Base-by-base conservation (phyloP, 768 basidiomycete species). In the Leccinum obscurum region DNA sequence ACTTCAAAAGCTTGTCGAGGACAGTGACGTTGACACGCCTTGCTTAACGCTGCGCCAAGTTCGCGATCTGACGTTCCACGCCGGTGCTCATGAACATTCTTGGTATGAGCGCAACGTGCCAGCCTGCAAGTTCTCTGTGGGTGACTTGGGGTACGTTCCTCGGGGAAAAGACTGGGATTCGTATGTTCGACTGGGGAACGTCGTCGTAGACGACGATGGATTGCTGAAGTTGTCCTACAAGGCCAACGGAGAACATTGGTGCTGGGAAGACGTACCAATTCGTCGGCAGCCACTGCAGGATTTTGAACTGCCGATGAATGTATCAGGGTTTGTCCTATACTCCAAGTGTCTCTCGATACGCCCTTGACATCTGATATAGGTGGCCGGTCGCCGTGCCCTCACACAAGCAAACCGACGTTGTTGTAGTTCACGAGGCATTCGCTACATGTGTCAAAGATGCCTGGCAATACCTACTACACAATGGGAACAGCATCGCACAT, bases 81-180 rank as follows among this genome's bases (percentile, higher is more conserved):
- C 73, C 11, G 66, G 69, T 32, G 51, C 63, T 9, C 79, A 78
- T 52, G 70, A 76, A n/a, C 75, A 79, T 56, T 68, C 70, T 9
- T 82, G 81, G 80, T 68, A 71, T 8, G 73, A 78, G 61, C 74
- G 70, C 28, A 70, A 72, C 14, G 78, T 82, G 30, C 76, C 77
- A 2, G 68, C 78, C 2, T 71, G 76, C 61, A 76, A 76, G 55
- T 81, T 78, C 58, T 48, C 64, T 5, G 75, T 79, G 22, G 81
- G 82, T 8, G 81, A 83, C 59, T 62, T 80, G 26, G 81, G 81
- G 15, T 82, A 81, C 57, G 65, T 81, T 35, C 77, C 77, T 0
- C 52, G 58, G 0, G 75, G 73, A 6, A 66, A 67, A 49, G 72
- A 72, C 28, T 80, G 81, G 67, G 56, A 62, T 5, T 70, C 75